Base-by-base conservation (phyloP, 495 filamentous ascomycete species). In the Aspergillus asperescens region DNA sequence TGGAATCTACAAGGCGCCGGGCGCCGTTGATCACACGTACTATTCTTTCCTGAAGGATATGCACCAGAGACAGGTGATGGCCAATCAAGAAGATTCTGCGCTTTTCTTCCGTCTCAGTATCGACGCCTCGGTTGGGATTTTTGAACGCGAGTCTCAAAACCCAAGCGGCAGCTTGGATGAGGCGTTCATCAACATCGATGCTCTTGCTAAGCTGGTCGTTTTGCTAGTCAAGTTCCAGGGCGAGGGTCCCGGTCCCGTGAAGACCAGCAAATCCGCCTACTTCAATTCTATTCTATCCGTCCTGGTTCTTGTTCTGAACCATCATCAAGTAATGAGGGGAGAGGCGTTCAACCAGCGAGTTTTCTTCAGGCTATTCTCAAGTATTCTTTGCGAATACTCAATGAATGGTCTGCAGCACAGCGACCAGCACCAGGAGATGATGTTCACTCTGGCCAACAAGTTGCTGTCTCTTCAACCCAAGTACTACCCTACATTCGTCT, bases 331-430 rank as follows among this genome's bases (percentile, higher is more conserved):
- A 34, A 90, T 81, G 67, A 81, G 86, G 39, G 87, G 83, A 5
- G 90, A 96, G 34, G 76, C 72, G 19, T 94, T 94, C 76, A 90
- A 85, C 61, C 86, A 90, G 59, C 86, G 86, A 41, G 87, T 93
- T 48, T 96, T 96, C 75, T 90, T 88, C 81, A 82, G 93, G 20
- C 78, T 97, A 46, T 91, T 95, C 64, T 90, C 91, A 1, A 86
- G 82, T 59, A 77, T 96, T 29, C 73, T 96, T 4, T 89, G 83
- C 62, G 83, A 91, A 54, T 81, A 85, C 56, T 71, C 71, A 4
- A 52, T 73, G 42, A 69, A 67, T 18, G 69, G 62, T 7, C 62
- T 77, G 16, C 71, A 74, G 42, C 65, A 78, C 35, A 74, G 65
- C 28, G 77, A 77, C 20, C 82, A 84, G 40, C 79, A 85, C 54